A percentile compares a stretch with the other conserved stretches of the same genome.
These are phyloP conservation scores for Quercus tomentella DNA, from an alignment of 331 rosid species.

Conservation along the genomic window DNA sequence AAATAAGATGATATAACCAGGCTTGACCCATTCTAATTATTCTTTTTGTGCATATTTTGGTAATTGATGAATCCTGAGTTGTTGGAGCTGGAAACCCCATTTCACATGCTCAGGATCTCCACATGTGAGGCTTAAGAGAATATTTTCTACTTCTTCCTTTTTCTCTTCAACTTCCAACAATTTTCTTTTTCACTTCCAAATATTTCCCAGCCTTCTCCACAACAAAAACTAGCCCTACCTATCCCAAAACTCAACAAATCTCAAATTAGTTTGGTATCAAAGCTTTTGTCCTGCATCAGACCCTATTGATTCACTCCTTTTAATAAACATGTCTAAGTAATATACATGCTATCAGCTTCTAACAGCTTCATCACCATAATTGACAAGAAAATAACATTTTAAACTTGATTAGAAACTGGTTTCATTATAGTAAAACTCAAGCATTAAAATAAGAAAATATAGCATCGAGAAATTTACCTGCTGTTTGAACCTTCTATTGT, in stretches of 20 bases:
- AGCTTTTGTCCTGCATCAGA: no score
- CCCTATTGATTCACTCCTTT: background rate
- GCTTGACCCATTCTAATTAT: background rate
- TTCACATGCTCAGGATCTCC: no score
- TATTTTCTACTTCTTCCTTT: no score
- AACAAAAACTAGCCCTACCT: no score
- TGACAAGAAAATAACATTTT: background rate
- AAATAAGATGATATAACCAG: background rate
- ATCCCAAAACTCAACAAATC: no score
- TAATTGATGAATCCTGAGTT: background rate
- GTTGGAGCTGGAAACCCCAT: background rate
- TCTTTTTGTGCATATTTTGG: background rate
- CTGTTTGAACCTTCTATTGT: constrained; percentile 38
- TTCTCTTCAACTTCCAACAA: no score
- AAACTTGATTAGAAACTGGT: background rate
- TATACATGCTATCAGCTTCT: background rate
- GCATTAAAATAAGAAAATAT: background rate
- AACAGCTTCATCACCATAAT: background rate
- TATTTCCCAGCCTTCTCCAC: no score
- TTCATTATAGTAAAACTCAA: background rate
- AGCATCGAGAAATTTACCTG: constrained; percentile 39
- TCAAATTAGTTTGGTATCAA: no score
- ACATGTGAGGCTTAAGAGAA: no score
- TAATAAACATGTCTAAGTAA: background rate
- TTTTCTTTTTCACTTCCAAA: no score